Evolutionary conservation across 179 eudicot genomes (phyloP).

Genomic region (Drosera spatulata): DNA sequence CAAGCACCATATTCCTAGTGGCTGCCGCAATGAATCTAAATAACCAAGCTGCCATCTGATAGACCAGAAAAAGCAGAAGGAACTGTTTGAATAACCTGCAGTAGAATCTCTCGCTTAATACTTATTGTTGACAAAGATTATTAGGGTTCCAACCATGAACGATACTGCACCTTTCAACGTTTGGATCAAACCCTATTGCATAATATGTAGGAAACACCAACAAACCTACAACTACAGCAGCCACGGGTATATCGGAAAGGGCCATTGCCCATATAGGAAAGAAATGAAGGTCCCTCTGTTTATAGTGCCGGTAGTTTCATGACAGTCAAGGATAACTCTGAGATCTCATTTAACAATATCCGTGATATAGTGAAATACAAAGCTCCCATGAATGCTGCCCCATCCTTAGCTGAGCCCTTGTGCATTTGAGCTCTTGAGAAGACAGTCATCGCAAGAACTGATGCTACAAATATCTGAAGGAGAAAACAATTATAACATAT

Average conservation of each 20-base stretch:
- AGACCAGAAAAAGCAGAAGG: constrained; percentile 10
- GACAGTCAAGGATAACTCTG: constrained; percentile 42
- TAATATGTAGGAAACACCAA: constrained; percentile 43
- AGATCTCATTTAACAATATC: constrained; percentile 35
- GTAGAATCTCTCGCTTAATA: too few species aligned
- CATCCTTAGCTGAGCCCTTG: constrained; percentile 19
- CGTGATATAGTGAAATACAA: constrained; percentile 18
- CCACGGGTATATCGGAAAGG: constrained; percentile 42
- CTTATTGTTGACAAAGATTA: too few species aligned
- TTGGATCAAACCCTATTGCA: constrained; percentile 48
- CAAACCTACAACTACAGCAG: constrained; percentile 28
- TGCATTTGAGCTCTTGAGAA: constrained; percentile 49
- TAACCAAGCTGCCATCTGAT: constrained; percentile 13
- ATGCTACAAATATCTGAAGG: constrained; percentile 27
- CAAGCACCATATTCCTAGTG: constrained; percentile 16
- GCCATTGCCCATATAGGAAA: constrained; percentile 56
- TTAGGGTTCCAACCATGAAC: too few species aligned
- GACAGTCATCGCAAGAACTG: constrained; percentile 33
- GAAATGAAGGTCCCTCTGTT: constrained; percentile 54
- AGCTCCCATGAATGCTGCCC: constrained; percentile 32
- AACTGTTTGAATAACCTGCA: constrained; percentile 24
- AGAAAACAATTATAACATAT: not conserved
- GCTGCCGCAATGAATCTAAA: constrained; percentile 17
- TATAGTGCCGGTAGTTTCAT: constrained; percentile 53
- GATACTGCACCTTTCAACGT: constrained; percentile 30